Evolutionary conservation across 768 basidiomycete species (phyloP).

Genomic region (Hypholoma sublateritium): DNA sequence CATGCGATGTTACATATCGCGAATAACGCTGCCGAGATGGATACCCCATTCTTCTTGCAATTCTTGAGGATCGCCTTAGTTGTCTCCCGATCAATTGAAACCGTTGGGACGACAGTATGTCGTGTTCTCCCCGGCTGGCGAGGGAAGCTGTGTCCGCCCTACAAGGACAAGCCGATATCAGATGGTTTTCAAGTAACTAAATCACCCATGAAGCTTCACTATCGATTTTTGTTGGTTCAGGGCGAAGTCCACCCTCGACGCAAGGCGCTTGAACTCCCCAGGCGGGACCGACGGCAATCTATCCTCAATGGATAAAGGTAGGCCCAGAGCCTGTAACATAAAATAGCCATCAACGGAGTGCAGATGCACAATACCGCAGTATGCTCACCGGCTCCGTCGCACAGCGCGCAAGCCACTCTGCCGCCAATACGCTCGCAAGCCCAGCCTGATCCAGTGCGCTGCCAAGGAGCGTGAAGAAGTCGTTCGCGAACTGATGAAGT

Average conservation of each 20-base stretch:
- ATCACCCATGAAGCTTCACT: slow-evolving; percentile 29
- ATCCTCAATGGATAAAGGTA: slow-evolving; percentile 24
- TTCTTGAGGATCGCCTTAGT: slow-evolving; percentile 65
- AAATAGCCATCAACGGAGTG: neutral
- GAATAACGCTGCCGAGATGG: slow-evolving; percentile 74
- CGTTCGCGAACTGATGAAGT: slow-evolving; percentile 77
- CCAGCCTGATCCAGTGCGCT: slow-evolving; percentile 25
- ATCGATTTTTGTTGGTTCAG: slow-evolving; percentile 55
- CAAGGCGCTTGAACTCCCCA: slow-evolving; percentile 42
- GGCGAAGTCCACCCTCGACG: slow-evolving; percentile 55
- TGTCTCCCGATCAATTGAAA: slow-evolving; percentile 51
- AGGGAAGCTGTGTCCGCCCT: slow-evolving; percentile 80
- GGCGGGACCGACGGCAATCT: slow-evolving; percentile 33
- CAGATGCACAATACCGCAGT: neutral
- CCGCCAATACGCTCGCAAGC: slow-evolving; percentile 27
- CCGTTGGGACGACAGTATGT: slow-evolving; percentile 69
- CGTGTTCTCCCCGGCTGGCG: slow-evolving; percentile 41
- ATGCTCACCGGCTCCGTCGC: neutral
- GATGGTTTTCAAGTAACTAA: slow-evolving; percentile 3
- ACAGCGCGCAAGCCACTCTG: slow-evolving; percentile 31
- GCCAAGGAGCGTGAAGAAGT: slow-evolving; percentile 69
- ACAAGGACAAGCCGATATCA: neutral
- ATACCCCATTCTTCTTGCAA: slow-evolving; percentile 72
- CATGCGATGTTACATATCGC: slow-evolving; percentile 77
- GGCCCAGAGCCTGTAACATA: slow-evolving; percentile 7